These are phyloP conservation scores for Stephania cephalantha DNA, from an alignment of 164 flowering plant species.

Conservation along the genomic window DNA sequence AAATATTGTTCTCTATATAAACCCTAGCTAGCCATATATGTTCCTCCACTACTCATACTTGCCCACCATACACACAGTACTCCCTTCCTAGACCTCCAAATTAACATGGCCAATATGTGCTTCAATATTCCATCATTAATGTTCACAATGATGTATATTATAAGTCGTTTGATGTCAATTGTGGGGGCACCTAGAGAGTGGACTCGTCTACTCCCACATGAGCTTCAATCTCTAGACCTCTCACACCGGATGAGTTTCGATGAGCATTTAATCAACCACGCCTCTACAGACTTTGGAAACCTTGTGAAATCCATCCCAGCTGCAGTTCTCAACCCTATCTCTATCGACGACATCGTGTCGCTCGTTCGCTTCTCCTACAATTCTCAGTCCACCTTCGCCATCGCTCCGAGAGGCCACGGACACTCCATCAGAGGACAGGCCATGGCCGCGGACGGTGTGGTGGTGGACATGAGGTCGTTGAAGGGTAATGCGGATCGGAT, in stretches of 20 bases:
- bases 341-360: constrained; percentile 38
- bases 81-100: not conserved
- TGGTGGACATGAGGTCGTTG: constrained; percentile 63
- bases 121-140: constrained; percentile 10
- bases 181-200: constrained; percentile 24
- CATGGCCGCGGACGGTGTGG: constrained; percentile 58
- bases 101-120: constrained; percentile 21
- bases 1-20: not conserved
- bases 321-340: constrained; percentile 59
- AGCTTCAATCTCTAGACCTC: constrained; percentile 27
- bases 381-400: constrained; percentile 28
- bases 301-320: constrained; percentile 32
- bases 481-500: constrained; percentile 22
- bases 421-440: constrained; percentile 83
- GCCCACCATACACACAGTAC: not conserved
- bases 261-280: constrained; percentile 20
- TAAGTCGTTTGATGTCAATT: constrained; percentile 26
- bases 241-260: constrained; percentile 30
- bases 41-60: not conserved
- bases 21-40: not conserved
- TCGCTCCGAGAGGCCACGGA: constrained; percentile 69
- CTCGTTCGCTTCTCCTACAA: constrained; percentile 36
- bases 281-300: constrained; percentile 64
- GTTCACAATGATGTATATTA: constrained; percentile 14
- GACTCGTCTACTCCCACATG: constrained; percentile 20